Percentiles rank a stretch among this genome's conserved stretches.
These are phyloP conservation scores for Pleurotus cornucopiae DNA, from an alignment of 768 basidiomycete genomes.

Conservation along the genomic window DNA sequence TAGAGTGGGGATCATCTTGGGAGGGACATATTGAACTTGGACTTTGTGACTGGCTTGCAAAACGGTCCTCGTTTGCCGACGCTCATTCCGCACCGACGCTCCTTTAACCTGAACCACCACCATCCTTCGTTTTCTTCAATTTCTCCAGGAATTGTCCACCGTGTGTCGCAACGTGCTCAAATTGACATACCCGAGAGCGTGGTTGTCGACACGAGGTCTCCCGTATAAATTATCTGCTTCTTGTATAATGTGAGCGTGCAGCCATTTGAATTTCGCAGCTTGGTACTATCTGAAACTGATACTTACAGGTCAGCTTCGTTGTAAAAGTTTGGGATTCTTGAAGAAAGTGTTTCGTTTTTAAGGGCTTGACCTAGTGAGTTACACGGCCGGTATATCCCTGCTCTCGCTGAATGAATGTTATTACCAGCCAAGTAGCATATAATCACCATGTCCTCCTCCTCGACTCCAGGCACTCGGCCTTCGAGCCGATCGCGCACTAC, in stretches of 20 bases:
- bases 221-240: background rate
- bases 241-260: background rate
- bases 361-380: background rate
- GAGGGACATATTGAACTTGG: too few relatives aligned
- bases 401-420: background rate
- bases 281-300: background rate
- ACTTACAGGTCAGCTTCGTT: background rate
- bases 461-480: background rate
- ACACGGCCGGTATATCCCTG: background rate
- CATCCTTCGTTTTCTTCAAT: too few relatives aligned
- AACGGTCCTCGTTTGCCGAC: too few relatives aligned
- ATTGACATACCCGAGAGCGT: background rate
- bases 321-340: background rate
- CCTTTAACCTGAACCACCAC: too few relatives aligned
- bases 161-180: too few relatives aligned
- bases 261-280: background rate
- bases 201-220: background rate
- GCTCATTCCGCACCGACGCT: too few relatives aligned
- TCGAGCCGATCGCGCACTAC: background rate
- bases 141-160: too few relatives aligned
- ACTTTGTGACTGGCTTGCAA: too few relatives aligned
- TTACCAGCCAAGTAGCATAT: background rate
- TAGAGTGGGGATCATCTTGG: too few relatives aligned
- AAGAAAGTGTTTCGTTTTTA: background rate
- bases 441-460: background rate